Conservation (phyloP, 345 rosid genomes). For the Camelina sativa region DNA sequence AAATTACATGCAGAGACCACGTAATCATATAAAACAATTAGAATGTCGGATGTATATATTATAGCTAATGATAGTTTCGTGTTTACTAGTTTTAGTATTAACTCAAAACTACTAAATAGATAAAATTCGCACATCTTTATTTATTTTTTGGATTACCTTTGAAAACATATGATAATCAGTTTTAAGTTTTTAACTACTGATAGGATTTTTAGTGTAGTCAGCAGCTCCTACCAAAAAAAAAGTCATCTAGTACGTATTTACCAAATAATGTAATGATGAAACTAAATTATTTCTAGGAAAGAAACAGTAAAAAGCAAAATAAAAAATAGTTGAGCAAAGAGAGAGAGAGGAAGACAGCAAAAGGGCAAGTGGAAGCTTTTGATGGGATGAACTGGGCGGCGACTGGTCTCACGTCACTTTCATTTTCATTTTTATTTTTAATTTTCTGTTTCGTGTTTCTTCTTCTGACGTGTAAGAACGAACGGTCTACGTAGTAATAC, state of each 20-base stretch:
- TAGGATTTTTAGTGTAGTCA: background rate
- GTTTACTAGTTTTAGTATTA: conserved; percentile 1
- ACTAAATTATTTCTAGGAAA: background rate
- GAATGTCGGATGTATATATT: conserved; percentile 34
- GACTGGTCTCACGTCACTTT: conserved; percentile 48
- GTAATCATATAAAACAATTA: conserved; percentile 38
- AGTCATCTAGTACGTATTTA: background rate
- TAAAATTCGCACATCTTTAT: background rate
- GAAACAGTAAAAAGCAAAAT: conserved; percentile 4
- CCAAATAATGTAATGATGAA: conserved; percentile 7
- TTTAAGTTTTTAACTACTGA: too few species aligned
- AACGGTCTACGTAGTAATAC: conserved; percentile 35
- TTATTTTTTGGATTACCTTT: background rate
- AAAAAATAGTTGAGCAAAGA: background rate
- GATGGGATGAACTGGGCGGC: conserved; percentile 68
- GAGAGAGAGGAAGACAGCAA: conserved; percentile 35
- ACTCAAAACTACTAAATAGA: background rate
- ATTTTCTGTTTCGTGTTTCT: background rate
- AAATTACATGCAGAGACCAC: conserved; percentile 48
- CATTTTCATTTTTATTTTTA: background rate
- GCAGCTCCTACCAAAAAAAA: background rate
- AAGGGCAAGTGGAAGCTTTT: conserved; percentile 61
- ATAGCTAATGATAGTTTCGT: background rate
- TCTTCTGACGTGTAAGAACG: conserved; percentile 29
- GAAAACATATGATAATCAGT: too few species aligned